These are phyloP conservation scores for Thalassiosira livingstoniorum DNA, from an alignment of 352 stramenopile genomes.

Conservation along the genomic window DNA sequence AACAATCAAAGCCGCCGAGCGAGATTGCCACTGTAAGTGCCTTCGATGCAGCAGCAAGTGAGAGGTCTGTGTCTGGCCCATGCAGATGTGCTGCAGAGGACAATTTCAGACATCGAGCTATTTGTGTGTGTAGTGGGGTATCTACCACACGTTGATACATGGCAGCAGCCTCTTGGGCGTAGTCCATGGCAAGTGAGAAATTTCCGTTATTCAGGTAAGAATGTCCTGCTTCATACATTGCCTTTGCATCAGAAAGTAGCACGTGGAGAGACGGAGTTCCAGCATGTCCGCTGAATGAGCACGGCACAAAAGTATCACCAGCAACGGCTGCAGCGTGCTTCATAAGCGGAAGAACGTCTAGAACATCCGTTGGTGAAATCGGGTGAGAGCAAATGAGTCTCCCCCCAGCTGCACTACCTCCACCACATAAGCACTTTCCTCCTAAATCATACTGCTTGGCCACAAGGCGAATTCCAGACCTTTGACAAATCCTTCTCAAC, in stretches of 20 bases:
- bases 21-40: constrained; percentile 92
- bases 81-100: constrained; percentile 92
- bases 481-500: constrained; percentile 93
- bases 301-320: constrained; percentile 76
- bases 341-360: constrained; percentile 92
- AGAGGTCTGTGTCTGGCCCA: constrained; percentile 89
- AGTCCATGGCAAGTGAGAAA: constrained; percentile 63
- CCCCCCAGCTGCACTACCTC: constrained; percentile 26
- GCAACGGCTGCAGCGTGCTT: constrained; percentile 88
- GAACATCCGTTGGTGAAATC: constrained; percentile 91
- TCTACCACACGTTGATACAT: constrained; percentile 94
- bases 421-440: constrained; percentile 73
- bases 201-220: constrained; percentile 80
- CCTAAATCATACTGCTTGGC: constrained; percentile 91
- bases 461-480: constrained; percentile 90
- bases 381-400: constrained; percentile 79
- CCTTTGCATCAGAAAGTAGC: constrained; percentile 75
- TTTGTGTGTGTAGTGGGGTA: constrained; percentile 90
- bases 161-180: constrained; percentile 88
- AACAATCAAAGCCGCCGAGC: constrained; percentile 92
- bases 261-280: constrained; percentile 75
- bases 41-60: constrained; percentile 90
- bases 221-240: constrained; percentile 87
- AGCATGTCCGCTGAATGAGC: constrained; percentile 46
- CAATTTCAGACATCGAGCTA: constrained; percentile 90